Evolutionary conservation across 139 green algal species (phyloP), one percentile per base, ranked within the genome.

Genomic region (Nannochloris sp.): DNA sequence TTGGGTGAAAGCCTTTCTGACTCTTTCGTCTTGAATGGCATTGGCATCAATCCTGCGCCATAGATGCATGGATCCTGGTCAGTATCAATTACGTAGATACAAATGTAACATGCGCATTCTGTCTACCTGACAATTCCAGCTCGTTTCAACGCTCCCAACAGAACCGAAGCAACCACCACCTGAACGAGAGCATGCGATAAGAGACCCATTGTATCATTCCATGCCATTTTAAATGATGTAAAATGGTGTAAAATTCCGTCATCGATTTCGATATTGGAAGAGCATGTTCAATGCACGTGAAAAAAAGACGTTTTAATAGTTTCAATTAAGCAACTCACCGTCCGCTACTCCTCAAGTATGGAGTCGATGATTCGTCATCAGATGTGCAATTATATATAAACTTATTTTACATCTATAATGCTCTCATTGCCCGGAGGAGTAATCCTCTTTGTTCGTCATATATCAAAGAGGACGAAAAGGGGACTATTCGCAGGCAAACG

Each of bases 401-500:
- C 27, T 29, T 29, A 29, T 29, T 29, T 29, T 7, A 29, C 27
- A 29, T 53, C 6, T 53, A 19, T 53, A 3, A 19, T 53, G 16
- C 46, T 21, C 5, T 21, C 46, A 53, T 1, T 78, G 71, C 58
- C 65, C n/a, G 44, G 67, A 31, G 71, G 71, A 10, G 16, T 78
- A 12, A 43, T 34, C 14, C 15, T 23, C 29, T 25, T 73, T 24
- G 64, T 61, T 14, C 53, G 72, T 15, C 48, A 57, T 10, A 56
- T 81, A 2, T 56, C 64, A 34, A 72, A 73, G 23, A 62, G 75
- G 3, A 76, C 84, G 7, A 55, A 61, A 8, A 61, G 78, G 4
- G 81, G 86, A 15, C 65, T 95, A 4, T 95, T 84, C 62, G 84
- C 68, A 11, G 88, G 88, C 16, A 80, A 80, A 48, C 62, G 66